Percentiles rank a stretch among this genome's conserved stretches.
These are phyloP conservation scores for Amaranthus palmeri DNA, from an alignment of 148 eudicot species.

Conservation along the genomic window DNA sequence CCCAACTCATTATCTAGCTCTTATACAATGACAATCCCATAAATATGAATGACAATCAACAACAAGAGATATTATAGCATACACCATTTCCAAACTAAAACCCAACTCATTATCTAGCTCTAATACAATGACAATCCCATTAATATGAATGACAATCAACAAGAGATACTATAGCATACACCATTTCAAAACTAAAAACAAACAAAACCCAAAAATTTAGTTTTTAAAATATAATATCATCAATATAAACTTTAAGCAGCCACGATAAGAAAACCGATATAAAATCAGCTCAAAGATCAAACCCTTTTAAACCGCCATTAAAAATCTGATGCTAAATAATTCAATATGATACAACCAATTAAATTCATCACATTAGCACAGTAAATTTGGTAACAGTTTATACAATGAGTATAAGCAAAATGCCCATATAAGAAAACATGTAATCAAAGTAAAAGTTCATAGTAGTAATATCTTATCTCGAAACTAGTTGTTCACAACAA, in stretches of 20 bases:
- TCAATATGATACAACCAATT: background rate
- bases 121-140: background rate
- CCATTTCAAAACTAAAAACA: background rate
- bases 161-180: background rate
- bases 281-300: constrained; percentile 17
- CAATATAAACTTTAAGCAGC: constrained; percentile 16
- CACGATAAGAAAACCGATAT: too few species aligned
- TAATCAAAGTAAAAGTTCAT: too few species aligned
- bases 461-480: too few species aligned
- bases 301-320: constrained; percentile 7
- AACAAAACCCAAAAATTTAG: background rate
- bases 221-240: background rate
- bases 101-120: background rate
- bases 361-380: background rate
- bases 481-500: too few species aligned
- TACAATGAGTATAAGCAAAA: too few species aligned
- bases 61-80: background rate
- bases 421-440: too few species aligned
- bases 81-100: background rate
- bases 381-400: too few species aligned
- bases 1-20: background rate
- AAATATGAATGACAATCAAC: background rate
- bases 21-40: background rate
- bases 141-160: background rate
- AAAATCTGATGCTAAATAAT: constrained; percentile 6